phyloP scores from a whole-genome alignment of 352 stramenopile species.

The Pythium utonaiense region DNA sequence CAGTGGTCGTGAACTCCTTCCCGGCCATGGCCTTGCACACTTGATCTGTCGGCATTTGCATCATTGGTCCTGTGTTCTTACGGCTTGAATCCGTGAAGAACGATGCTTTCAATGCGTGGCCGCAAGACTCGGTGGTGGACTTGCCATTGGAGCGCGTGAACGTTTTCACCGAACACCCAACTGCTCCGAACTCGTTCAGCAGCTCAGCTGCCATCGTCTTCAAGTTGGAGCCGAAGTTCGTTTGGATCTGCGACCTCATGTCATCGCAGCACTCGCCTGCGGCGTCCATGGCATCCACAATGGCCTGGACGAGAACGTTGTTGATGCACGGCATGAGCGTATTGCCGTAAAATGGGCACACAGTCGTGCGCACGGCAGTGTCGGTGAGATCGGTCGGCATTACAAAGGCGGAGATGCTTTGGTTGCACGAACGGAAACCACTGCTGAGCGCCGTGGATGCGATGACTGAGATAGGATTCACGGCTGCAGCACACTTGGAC shows the following conservation, averaged over 20 bases:
- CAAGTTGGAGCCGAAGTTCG: slow-evolving; percentile 31
- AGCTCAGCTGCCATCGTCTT: slow-evolving; percentile 28
- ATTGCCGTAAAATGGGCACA: slow-evolving; percentile 31
- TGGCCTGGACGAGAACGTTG: slow-evolving; percentile 28
- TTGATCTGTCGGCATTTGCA: slow-evolving; percentile 43
- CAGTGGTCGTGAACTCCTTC: slow-evolving; percentile 37
- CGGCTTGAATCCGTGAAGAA: slow-evolving; percentile 18
- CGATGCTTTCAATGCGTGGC: slow-evolving; percentile 25
- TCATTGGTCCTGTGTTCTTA: slow-evolving; percentile 14
- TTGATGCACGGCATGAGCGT: slow-evolving; percentile 35
- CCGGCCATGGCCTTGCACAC: slow-evolving; percentile 43
- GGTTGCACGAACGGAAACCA: slow-evolving; percentile 26
- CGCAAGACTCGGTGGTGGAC: slow-evolving; percentile 32
- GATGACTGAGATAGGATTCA: slow-evolving; percentile 30
- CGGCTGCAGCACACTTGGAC: slow-evolving; percentile 34
- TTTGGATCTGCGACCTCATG: slow-evolving; percentile 33
- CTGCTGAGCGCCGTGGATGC: slow-evolving; percentile 15
- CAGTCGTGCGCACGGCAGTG: slow-evolving; percentile 1
- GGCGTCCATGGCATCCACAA: slow-evolving; percentile 17
- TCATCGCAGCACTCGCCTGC: slow-evolving; percentile 37
- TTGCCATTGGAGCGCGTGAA: slow-evolving; percentile 27
- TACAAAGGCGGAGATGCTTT: slow-evolving; percentile 17
- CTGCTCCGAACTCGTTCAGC: slow-evolving; percentile 24
- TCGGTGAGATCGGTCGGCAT: slow-evolving; percentile 5
- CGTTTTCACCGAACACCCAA: slow-evolving; percentile 34